Percentiles rank a stretch among this genome's conserved stretches.
phyloP scores from a whole-genome alignment of 371 early-diverging fungal species.

The Rhizopus stolonifer region DNA sequence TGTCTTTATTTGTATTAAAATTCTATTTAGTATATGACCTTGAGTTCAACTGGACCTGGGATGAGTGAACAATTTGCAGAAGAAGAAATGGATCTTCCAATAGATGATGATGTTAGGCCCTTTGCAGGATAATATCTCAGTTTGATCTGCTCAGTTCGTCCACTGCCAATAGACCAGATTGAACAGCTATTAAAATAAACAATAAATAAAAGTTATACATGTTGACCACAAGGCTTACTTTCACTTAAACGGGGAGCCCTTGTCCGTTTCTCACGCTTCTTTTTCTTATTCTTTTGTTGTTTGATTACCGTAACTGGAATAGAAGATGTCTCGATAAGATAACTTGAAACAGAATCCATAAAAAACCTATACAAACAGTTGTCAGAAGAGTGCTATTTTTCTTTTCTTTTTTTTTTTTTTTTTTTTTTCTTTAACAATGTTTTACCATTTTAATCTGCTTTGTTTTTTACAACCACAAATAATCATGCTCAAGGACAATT shows the following conservation, averaged over 20 bases:
- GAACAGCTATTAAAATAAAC: constrained; percentile 22
- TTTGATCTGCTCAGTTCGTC: constrained; percentile 29
- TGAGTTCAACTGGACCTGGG: constrained; percentile 31
- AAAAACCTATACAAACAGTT: constrained; percentile 28
- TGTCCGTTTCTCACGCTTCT: constrained; percentile 12
- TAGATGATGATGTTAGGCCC: constrained; percentile 35
- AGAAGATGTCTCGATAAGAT: constrained; percentile 55
- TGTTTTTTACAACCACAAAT: constrained; percentile 58
- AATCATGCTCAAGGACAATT: constrained; percentile 50
- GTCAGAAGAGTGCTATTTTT: background rate
- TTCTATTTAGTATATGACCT: constrained; percentile 33
- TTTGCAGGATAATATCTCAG: constrained; percentile 8
- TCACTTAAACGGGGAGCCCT: constrained; percentile 29
- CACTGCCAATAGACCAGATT: constrained; percentile 33
- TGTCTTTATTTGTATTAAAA: constrained; percentile 4
- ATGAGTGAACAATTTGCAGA: constrained; percentile 28
- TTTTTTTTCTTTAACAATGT: too few species aligned
- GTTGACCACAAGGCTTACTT: constrained; percentile 25
- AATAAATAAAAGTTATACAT: background rate
- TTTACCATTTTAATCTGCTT: constrained; percentile 58
- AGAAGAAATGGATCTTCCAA: constrained; percentile 40
- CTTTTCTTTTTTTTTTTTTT: constrained; percentile 8
- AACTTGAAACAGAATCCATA: constrained; percentile 57
- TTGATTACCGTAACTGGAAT: constrained; percentile 60
- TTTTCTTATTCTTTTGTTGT: constrained; percentile 42